These are phyloP conservation scores for Huiozyma sinensis DNA, from an alignment of 805 yeast species.

Conservation along the genomic window DNA sequence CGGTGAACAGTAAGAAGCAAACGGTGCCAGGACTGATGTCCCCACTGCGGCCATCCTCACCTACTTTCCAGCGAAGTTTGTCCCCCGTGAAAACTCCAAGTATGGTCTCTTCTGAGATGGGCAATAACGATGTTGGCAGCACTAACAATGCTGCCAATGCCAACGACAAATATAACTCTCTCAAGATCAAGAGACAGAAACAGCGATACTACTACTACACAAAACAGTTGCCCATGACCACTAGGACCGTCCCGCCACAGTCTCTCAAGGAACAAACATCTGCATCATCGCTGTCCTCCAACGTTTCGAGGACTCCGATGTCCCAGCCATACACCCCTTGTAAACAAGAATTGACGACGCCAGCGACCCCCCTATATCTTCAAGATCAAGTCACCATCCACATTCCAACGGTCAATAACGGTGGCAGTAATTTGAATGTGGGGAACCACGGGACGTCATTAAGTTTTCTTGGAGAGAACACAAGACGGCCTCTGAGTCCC, in stretches of 20 bases:
- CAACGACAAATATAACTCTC: conserved; percentile 15
- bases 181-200: conserved; percentile 26
- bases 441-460: background rate
- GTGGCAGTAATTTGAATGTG: background rate
- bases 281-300: conserved; percentile 18
- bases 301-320: conserved; percentile 19
- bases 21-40: conserved; percentile 9
- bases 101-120: conserved; percentile 2
- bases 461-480: conserved; percentile 1
- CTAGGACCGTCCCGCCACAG: conserved; percentile 16
- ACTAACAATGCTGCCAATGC: no score
- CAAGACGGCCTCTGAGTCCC: conserved; percentile 11
- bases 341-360: conserved; percentile 12
- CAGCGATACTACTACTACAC: conserved; percentile 25
- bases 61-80: conserved; percentile 4
- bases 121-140: conserved; percentile 1
- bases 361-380: conserved; percentile 17
- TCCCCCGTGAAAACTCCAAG: background rate
- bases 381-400: conserved; percentile 1
- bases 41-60: conserved; percentile 16
- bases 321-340: conserved; percentile 19
- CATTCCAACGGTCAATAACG: conserved; percentile 1
- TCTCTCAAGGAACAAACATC: conserved; percentile 19
- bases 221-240: conserved; percentile 15
- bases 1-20: background rate